Percentiles rank a stretch among this genome's conserved stretches.
Conservation (phyloP, 1,139 yeast species). For the Suhomyces terraborum region DNA sequence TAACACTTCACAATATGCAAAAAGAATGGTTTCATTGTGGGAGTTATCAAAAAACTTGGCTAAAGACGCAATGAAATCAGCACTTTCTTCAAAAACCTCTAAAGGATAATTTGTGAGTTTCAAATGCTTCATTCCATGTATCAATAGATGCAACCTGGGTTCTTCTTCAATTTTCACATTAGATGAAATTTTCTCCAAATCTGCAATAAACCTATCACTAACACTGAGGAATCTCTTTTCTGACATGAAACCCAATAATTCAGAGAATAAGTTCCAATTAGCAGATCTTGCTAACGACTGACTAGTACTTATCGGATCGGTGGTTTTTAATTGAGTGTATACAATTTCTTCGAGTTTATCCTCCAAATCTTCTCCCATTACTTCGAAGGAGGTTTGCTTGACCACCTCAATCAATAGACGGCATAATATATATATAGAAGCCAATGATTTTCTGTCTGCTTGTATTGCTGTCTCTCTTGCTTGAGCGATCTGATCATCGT, state of each 20-base stretch:
- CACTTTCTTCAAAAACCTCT: conserved; percentile 89
- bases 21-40: conserved; percentile 60
- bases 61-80: conserved; percentile 81
- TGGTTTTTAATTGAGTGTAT: conserved; percentile 82
- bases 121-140: conserved; percentile 89
- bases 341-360: conserved; percentile 90
- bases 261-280: conserved; percentile 93
- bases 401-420: conserved; percentile 92
- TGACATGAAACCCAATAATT: conserved; percentile 87
- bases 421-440: conserved; percentile 87
- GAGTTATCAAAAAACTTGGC: conserved; percentile 78
- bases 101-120: conserved; percentile 80
- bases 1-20: conserved; percentile 85
- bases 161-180: conserved; percentile 56
- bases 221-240: conserved; percentile 80
- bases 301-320: conserved; percentile 73
- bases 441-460: conserved; percentile 83
- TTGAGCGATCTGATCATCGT: conserved; percentile 51
- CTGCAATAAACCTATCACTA: conserved; percentile 91
- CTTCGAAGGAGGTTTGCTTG: conserved; percentile 74
- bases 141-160: conserved; percentile 69
- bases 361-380: conserved; percentile 77
- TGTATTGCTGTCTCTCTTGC: conserved; percentile 73
- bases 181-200: conserved; percentile 74
- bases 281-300: conserved; percentile 78